phyloP scores from a whole-genome alignment of 139 green algal species.

The Volvox reticuliferus region DNA sequence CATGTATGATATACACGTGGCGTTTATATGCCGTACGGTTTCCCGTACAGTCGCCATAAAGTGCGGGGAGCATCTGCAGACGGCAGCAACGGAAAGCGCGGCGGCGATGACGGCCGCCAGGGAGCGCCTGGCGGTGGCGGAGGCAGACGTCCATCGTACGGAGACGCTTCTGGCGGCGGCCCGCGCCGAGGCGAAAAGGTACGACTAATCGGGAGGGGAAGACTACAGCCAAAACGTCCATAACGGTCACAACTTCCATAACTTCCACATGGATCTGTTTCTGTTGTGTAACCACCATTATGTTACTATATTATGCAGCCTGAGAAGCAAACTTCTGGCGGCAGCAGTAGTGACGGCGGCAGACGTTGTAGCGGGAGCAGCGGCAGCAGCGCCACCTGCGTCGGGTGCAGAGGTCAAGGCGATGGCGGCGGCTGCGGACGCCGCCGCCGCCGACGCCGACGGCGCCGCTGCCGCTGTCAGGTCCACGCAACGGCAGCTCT shows the following conservation, averaged over 20 bases:
- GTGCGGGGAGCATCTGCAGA: not conserved
- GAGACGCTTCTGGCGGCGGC: constrained; percentile 11
- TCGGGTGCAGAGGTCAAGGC: not conserved
- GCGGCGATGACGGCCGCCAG: not conserved
- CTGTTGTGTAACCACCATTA: too few species aligned
- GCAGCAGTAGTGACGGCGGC: too few species aligned
- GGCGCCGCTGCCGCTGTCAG: not conserved
- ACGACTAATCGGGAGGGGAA: too few species aligned
- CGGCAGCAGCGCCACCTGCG: too few species aligned
- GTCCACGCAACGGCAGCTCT: not conserved
- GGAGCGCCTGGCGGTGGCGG: constrained; percentile 3
- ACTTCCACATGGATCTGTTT: too few species aligned
- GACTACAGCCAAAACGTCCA: too few species aligned
- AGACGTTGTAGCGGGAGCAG: too few species aligned
- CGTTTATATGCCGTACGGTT: too few species aligned
- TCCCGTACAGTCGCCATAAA: not conserved
- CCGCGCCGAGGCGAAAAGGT: not conserved
- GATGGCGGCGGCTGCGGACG: not conserved
- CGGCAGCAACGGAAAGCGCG: not conserved
- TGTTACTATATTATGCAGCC: too few species aligned
- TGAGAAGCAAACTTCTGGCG: too few species aligned
- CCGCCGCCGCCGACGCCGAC: constrained; percentile 27
- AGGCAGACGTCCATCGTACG: not conserved
- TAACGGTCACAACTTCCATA: too few species aligned
- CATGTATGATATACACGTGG: too few species aligned